Evolutionary conservation across 2,329 filamentous ascomycete species (phyloP).

Genomic region (Rutstroemia sp.): DNA sequence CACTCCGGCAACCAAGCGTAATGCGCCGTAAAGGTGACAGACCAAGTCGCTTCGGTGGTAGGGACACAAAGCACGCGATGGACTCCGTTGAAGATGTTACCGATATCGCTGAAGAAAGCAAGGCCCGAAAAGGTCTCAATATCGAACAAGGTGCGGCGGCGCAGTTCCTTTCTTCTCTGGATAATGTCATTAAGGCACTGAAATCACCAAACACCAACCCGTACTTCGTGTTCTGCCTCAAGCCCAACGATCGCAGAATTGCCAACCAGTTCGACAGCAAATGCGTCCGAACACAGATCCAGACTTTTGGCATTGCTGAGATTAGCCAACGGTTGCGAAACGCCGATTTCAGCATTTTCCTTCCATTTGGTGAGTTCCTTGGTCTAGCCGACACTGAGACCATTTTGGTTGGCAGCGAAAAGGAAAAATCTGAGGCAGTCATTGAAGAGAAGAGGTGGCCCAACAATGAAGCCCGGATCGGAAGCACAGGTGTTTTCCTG

Average conservation of each 20-base stretch:
- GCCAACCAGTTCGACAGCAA: conserved; percentile 99
- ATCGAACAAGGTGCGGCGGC: conserved; percentile 81
- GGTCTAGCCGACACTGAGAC: conserved; percentile 79
- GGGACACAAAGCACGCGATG: conserved; percentile 22
- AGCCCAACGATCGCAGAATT: conserved; percentile 93
- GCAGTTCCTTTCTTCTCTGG: conserved; percentile 82
- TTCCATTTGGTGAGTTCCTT: conserved; percentile 93
- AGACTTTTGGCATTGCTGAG: conserved; percentile 93
- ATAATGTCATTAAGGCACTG: conserved; percentile 85
- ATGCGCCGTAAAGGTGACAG: conserved; percentile 62
- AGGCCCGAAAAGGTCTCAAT: conserved; percentile 34
- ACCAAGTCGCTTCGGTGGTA: conserved; percentile 20
- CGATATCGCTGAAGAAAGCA: conserved; percentile 37
- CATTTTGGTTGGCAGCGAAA: conserved; percentile 83
- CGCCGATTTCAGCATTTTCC: conserved; percentile 90
- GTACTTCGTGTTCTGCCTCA: conserved; percentile 95
- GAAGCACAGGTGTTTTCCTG: conserved; percentile 88
- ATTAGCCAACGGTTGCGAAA: conserved; percentile 90
- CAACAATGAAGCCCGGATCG: conserved; percentile 80
- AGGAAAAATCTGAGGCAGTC: conserved; percentile 85
- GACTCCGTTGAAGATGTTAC: conserved; percentile 37
- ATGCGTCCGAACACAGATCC: conserved; percentile 88
- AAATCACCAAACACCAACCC: conserved; percentile 77
- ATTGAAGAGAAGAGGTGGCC: conserved; percentile 91
- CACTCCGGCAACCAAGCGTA: conserved; percentile 85